These are phyloP conservation scores for Fusarium protoensiforme DNA, from an alignment of 2,329 filamentous ascomycete species.

Conservation along the genomic window DNA sequence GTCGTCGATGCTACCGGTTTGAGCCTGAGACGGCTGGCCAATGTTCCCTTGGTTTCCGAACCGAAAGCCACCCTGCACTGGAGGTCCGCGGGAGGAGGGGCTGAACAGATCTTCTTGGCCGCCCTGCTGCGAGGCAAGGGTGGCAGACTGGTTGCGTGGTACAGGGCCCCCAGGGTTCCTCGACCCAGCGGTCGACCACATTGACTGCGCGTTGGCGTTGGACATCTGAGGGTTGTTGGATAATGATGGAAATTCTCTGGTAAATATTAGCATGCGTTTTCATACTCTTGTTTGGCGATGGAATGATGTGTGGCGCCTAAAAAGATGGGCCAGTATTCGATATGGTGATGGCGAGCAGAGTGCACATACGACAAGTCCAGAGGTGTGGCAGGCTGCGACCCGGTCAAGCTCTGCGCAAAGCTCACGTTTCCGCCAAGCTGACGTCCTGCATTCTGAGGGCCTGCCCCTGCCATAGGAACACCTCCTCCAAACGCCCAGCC, in stretches of 20 bases:
- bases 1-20: constrained; percentile 64
- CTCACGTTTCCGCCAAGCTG: constrained; percentile 70
- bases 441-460: constrained; percentile 63
- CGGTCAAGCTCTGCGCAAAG: constrained; percentile 74
- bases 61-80: constrained; percentile 62
- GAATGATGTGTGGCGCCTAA: background rate
- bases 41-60: constrained; percentile 61
- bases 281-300: background rate
- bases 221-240: constrained; percentile 69
- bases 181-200: constrained; percentile 65
- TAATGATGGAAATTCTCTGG: constrained; percentile 74
- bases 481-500: constrained; percentile 73
- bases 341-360: background rate
- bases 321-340: background rate
- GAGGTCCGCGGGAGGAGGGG: constrained; percentile 53
- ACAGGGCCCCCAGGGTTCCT: constrained; percentile 61
- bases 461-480: constrained; percentile 68
- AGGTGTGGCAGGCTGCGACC: constrained; percentile 70
- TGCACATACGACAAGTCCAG: constrained; percentile 73
- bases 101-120: constrained; percentile 61
- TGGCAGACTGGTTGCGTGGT: constrained; percentile 63
- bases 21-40: constrained; percentile 58
- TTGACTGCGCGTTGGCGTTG: constrained; percentile 59
- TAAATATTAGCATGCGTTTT: constrained; percentile 11
- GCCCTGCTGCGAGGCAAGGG: constrained; percentile 61